Evolutionary conservation across 257 asterid species (phyloP).

Genomic region (Cruciata laevipes): DNA sequence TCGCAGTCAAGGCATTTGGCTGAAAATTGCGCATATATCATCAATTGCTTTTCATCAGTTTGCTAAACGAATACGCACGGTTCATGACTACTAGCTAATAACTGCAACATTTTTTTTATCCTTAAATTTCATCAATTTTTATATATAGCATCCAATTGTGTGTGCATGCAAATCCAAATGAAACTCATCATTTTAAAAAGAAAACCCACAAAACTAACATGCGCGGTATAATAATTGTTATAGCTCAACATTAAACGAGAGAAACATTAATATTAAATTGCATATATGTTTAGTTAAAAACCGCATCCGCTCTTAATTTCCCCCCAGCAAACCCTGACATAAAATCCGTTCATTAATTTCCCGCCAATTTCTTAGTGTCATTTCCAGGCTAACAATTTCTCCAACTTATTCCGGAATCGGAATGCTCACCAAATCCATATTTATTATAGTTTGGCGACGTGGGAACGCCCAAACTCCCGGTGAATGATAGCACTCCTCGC

Average conservation of each 20-base stretch:
- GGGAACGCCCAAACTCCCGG: slow-evolving; percentile 28
- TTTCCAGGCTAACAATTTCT: neutral
- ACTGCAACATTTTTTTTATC: too few relatives aligned
- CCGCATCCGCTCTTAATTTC: too few relatives aligned
- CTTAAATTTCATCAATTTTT: too few relatives aligned
- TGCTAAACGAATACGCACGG: neutral
- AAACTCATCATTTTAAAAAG: too few relatives aligned
- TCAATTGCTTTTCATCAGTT: too few relatives aligned
- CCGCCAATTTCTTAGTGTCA: neutral
- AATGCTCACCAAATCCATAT: neutral
- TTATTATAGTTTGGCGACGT: neutral
- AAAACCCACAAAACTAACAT: too few relatives aligned
- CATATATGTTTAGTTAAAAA: too few relatives aligned
- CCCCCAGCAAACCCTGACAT: neutral
- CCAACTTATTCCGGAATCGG: neutral
- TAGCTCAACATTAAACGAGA: neutral
- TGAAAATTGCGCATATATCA: neutral
- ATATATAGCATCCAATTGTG: too few relatives aligned
- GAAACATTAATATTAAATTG: too few relatives aligned
- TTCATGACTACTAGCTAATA: too few relatives aligned
- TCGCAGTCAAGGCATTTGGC: neutral
- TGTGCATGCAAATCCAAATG: too few relatives aligned
- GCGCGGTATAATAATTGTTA: neutral
- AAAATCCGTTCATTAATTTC: neutral
- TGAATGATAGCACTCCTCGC: slow-evolving; percentile 35